A percentile compares a stretch with the other conserved stretches of the same genome.
Evolutionary conservation across 2,329 filamentous ascomycete genomes (phyloP).

Genomic region (Rutstroemia sydowiana): DNA sequence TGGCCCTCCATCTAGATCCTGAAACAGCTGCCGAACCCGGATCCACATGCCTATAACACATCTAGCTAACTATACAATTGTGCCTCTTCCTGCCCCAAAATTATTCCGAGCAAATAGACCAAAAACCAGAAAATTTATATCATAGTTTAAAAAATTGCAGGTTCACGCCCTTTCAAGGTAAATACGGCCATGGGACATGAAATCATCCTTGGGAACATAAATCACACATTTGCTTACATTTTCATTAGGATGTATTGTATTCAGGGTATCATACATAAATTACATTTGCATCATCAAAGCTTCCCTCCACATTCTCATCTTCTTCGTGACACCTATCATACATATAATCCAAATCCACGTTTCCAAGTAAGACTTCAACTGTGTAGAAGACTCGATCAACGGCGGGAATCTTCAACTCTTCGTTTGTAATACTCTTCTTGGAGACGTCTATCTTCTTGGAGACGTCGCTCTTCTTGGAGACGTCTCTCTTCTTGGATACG

Average conservation of each 20-base stretch:
- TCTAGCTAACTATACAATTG: no score
- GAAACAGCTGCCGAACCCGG: no score
- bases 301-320: background rate
- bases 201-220: no score
- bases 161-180: no score
- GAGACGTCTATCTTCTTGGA: background rate
- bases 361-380: background rate
- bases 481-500: constrained; percentile 1
- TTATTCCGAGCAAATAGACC: no score
- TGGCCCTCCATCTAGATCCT: no score
- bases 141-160: no score
- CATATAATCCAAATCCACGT: background rate
- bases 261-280: background rate
- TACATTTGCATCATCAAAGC: background rate
- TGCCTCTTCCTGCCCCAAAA: no score
- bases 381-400: background rate
- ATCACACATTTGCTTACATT: no score
- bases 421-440: background rate
- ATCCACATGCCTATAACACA: no score
- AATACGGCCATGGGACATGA: no score
- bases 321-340: background rate
- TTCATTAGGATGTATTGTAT: background rate
- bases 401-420: background rate
- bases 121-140: no score
- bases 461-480: background rate